Percentiles rank a stretch among this genome's conserved stretches.
These are phyloP conservation scores for Camillea tinctor DNA, from an alignment of 2,329 filamentous ascomycete genomes.

Conservation along the genomic window DNA sequence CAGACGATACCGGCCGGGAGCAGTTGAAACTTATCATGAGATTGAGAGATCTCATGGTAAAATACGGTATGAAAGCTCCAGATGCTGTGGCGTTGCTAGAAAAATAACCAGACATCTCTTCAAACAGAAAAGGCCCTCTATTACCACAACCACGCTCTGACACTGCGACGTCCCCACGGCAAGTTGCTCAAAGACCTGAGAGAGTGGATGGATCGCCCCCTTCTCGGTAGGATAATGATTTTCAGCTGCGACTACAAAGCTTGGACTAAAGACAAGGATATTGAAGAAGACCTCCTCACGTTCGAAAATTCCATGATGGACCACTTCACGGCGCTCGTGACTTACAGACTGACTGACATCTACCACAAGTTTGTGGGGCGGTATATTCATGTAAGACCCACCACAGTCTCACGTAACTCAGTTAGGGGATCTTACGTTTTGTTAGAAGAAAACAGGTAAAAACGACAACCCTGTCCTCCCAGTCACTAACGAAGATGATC, in stretches of 20 bases:
- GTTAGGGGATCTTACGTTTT: not conserved
- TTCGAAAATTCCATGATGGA: slow-evolving; percentile 17
- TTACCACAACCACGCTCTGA: not conserved
- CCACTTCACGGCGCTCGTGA: slow-evolving; percentile 12
- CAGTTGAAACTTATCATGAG: slow-evolving; percentile 14
- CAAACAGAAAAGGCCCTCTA: slow-evolving; percentile 7
- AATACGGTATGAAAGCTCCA: slow-evolving; percentile 7
- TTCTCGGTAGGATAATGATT: slow-evolving; percentile 5
- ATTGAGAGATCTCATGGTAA: slow-evolving; percentile 10
- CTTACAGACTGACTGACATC: slow-evolving; percentile 8
- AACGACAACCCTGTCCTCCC: slow-evolving; percentile 3
- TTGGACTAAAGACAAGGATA: slow-evolving; percentile 1
- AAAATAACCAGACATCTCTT: not conserved
- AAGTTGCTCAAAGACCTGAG: slow-evolving; percentile 12
- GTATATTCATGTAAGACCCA: slow-evolving; percentile 8
- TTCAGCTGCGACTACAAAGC: slow-evolving; percentile 9
- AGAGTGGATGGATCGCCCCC: slow-evolving; percentile 10
- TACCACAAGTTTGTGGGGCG: slow-evolving; percentile 11
- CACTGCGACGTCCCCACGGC: slow-evolving; percentile 6
- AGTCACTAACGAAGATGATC: slow-evolving; percentile 7
- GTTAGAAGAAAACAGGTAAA: not conserved
- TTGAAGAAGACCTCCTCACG: slow-evolving; percentile 7
- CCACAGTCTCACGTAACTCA: no score
- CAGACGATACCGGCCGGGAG: not conserved
- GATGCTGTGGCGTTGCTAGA: not conserved